Conservation (phyloP, 208 protist species). For the Leishmania lainsoni region DNA sequence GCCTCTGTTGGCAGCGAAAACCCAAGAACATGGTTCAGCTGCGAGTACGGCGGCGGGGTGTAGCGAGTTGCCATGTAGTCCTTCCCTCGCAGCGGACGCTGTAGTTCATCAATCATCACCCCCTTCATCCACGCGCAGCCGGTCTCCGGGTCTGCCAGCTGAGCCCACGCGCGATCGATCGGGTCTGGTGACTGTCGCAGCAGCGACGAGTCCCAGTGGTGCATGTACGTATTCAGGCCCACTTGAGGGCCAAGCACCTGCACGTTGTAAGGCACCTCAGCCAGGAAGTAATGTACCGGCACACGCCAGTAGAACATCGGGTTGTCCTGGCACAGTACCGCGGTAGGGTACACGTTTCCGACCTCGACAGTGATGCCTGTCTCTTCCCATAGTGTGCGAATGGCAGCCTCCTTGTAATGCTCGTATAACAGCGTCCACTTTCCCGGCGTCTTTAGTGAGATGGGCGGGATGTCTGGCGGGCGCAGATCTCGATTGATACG, state of each 20-base stretch:
- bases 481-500: conserved; percentile 90
- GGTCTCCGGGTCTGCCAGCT: conserved; percentile 77
- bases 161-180: conserved; percentile 88
- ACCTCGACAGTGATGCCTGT: conserved; percentile 87
- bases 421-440: conserved; percentile 92
- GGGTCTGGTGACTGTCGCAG: conserved; percentile 88
- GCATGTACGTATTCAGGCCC: conserved; percentile 76
- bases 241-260: conserved; percentile 82
- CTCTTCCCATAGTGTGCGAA: conserved; percentile 90
- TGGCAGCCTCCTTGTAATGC: conserved; percentile 86
- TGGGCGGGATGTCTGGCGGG: conserved; percentile 88
- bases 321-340: conserved; percentile 51
- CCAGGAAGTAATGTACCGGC: conserved; percentile 88
- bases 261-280: conserved; percentile 83
- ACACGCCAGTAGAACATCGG: conserved; percentile 89
- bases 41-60: conserved; percentile 83
- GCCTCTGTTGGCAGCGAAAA: conserved; percentile 27
- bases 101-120: conserved; percentile 83
- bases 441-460: conserved; percentile 90
- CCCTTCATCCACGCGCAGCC: conserved; percentile 87
- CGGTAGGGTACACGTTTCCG: conserved; percentile 68
- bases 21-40: conserved; percentile 61
- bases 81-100: conserved; percentile 78
- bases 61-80: conserved; percentile 88
- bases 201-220: conserved; percentile 76